Conservation (phyloP, 257 asterid genomes). For the Linaria vulgaris region DNA sequence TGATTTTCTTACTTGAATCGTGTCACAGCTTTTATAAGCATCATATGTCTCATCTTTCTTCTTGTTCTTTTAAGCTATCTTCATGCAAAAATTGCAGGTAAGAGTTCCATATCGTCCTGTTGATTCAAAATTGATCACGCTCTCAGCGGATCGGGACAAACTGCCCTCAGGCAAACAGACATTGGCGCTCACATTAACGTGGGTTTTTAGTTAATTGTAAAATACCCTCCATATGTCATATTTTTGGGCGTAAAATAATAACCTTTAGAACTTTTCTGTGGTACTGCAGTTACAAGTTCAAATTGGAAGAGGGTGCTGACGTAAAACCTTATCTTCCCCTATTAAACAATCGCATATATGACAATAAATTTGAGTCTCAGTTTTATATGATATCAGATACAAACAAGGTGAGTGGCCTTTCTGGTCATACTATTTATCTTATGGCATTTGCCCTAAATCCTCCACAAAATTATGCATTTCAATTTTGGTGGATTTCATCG, state of each 20-base stretch:
- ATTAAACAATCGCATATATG: conserved; percentile 92
- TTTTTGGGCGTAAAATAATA: conserved; percentile 17
- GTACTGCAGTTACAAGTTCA: conserved; percentile 83
- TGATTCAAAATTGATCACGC: conserved; percentile 76
- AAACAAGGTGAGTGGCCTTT: conserved; percentile 65
- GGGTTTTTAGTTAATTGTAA: conserved; percentile 33
- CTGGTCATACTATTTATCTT: conserved; percentile 13
- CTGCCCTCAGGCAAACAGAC: conserved; percentile 90
- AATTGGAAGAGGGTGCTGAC: conserved; percentile 82
- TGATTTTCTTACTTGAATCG: conserved; percentile 14
- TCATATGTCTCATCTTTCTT: conserved; percentile 12
- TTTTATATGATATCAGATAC: conserved; percentile 95
- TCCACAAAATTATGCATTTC: conserved; percentile 4
- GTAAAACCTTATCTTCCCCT: conserved; percentile 85
- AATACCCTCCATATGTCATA: conserved; percentile 19
- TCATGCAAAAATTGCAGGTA: conserved; percentile 54
- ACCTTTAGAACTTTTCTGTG: conserved; percentile 28
- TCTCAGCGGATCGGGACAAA: conserved; percentile 83
- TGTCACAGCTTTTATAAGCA: not conserved
- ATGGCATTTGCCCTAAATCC: not conserved
- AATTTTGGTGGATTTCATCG: conserved; percentile 18
- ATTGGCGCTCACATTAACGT: conserved; percentile 78
- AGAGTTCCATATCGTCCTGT: conserved; percentile 84
- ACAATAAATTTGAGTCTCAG: conserved; percentile 94
- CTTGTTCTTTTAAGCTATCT: conserved; percentile 12